Percentiles rank a stretch among this genome's conserved stretches.
Evolutionary conservation across 441 rosid genomes (phyloP).

Genomic region (Cnidoscolus chayamansa): DNA sequence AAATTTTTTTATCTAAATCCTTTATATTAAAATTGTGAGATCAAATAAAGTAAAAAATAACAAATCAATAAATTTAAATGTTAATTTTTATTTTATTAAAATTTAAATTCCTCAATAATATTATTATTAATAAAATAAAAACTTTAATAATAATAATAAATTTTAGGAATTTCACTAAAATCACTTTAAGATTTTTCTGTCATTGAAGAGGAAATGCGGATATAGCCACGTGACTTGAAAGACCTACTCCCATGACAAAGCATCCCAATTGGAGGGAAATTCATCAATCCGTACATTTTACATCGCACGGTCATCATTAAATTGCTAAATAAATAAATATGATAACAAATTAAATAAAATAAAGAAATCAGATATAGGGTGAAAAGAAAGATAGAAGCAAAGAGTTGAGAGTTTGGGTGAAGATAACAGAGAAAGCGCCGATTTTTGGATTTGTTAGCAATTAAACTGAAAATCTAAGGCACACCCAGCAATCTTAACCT

Average conservation of each 20-base stretch:
- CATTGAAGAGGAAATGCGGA: too few relatives aligned
- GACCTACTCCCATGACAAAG: constrained; percentile 6
- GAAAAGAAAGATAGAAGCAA: neutral
- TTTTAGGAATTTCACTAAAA: too few relatives aligned
- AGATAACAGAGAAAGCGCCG: constrained; percentile 30
- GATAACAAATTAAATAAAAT: neutral
- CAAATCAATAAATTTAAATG: too few relatives aligned
- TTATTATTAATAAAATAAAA: too few relatives aligned
- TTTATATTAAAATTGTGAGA: too few relatives aligned
- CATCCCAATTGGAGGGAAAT: constrained; percentile 35
- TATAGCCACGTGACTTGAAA: neutral
- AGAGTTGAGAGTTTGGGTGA: constrained; percentile 18
- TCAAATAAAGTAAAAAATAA: too few relatives aligned
- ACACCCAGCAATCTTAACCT: constrained; percentile 22
- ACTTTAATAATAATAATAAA: too few relatives aligned
- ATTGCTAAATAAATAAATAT: neutral
- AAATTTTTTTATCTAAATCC: too few relatives aligned
- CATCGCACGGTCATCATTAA: constrained; percentile 24
- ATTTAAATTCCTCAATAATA: too few relatives aligned
- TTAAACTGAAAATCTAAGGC: constrained; percentile 11
- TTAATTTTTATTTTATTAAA: too few relatives aligned
- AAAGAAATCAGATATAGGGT: neutral
- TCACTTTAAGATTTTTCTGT: too few relatives aligned
- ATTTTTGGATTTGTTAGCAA: constrained; percentile 15
- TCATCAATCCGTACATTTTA: constrained; percentile 30